Conservation (phyloP, 129 eudicot genomes). For the Flaveria bidentis region DNA sequence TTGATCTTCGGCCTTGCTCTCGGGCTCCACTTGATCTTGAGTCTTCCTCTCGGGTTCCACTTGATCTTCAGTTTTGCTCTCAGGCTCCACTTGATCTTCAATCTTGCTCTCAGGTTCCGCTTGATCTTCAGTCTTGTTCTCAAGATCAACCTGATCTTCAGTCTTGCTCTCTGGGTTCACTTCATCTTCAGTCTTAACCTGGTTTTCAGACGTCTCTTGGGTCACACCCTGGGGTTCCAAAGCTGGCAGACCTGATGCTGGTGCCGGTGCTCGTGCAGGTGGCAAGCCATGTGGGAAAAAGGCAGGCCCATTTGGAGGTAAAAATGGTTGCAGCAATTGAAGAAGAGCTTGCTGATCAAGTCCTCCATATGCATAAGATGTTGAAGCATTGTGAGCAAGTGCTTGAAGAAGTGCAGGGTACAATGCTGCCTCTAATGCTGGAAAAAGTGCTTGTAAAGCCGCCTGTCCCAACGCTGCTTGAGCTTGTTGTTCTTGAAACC, state of each 20-base stretch:
- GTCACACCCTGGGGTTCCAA: slow-evolving; percentile 24
- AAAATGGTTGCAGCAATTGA: slow-evolving; percentile 38
- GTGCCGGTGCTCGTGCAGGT: slow-evolving; percentile 15
- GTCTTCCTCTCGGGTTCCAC: slow-evolving; percentile 4
- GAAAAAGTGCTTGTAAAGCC: slow-evolving; percentile 59
- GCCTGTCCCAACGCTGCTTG: slow-evolving; percentile 47
- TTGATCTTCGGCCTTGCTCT: slow-evolving; percentile 10
- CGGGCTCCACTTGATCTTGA: slow-evolving; percentile 14
- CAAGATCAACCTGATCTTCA: slow-evolving; percentile 18
- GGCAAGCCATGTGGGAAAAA: slow-evolving; percentile 26
- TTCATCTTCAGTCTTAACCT: slow-evolving; percentile 15
- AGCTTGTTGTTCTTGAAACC: slow-evolving; percentile 52
- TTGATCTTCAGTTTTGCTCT: slow-evolving; percentile 9
- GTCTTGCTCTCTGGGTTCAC: neutral
- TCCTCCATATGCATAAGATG: slow-evolving; percentile 32
- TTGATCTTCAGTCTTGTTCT: neutral
- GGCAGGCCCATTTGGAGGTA: slow-evolving; percentile 37
- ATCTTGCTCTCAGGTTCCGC: neutral
- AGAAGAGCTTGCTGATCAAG: slow-evolving; percentile 45
- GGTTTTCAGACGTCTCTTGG: slow-evolving; percentile 6
- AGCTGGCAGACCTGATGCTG: slow-evolving; percentile 8
- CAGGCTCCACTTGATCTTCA: slow-evolving; percentile 2
- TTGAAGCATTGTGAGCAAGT: slow-evolving; percentile 53
- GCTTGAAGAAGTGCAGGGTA: slow-evolving; percentile 53
- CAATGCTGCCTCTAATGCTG: slow-evolving; percentile 57